Evolutionary conservation across 208 protist species (phyloP), one percentile per base, ranked within the genome.

Genomic region (Strigomonas galati): DNA sequence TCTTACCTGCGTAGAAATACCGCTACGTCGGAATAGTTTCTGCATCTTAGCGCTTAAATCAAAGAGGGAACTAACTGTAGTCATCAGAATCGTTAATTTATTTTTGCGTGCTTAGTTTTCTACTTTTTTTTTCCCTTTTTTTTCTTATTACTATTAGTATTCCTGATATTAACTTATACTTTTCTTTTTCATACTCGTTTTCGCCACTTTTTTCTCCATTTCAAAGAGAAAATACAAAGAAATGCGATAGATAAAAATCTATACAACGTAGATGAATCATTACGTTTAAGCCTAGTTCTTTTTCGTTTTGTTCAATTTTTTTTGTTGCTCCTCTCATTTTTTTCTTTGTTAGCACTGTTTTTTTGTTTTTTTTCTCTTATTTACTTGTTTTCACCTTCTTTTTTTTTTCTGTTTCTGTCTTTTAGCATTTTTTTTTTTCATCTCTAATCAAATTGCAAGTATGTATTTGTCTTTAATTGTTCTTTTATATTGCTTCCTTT

Each of bases 401-500:
- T 56, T 56, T 56, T 14, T 56, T 24, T 7, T 56, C 19, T 56
- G 17, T n/a, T n/a, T n/a, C n/a, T n/a, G n/a, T n/a, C n/a, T n/a
- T n/a, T n/a, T n/a, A n/a, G n/a, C n/a, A n/a, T 26, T 56, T 26
- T 56, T 26, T 31, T 59, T 26, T 59, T 59, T 31, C 40, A n/a
- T n/a, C n/a, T n/a, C n/a, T n/a, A n/a, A n/a, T n/a, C n/a, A n/a
- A n/a, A n/a, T n/a, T n/a, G n/a, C n/a, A n/a, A n/a, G n/a, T n/a
- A n/a, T n/a, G n/a, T n/a, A n/a, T n/a, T n/a, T n/a, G n/a, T n/a
- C n/a, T n/a, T n/a, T n/a, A n/a, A n/a, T n/a, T n/a, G n/a, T n/a
- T n/a, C n/a, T n/a, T n/a, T n/a, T n/a, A n/a, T n/a, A 55, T 30
- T 55, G 21, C 17, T 24, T 55, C 17, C 21, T 23, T 19, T 55